Conservation (phyloP, 1,139 yeast species). For the Suhomyces taliae region DNA sequence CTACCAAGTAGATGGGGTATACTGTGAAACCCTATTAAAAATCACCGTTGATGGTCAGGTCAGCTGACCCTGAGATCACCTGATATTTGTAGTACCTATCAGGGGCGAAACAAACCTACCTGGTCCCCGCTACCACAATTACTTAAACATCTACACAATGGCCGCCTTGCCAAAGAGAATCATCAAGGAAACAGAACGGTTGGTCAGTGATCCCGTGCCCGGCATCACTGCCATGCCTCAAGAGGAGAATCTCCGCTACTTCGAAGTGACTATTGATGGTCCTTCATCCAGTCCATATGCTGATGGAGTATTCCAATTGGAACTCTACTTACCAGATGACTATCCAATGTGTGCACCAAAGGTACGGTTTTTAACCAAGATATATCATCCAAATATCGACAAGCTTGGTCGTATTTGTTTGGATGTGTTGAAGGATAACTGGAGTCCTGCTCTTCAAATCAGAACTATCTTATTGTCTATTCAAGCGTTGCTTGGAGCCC, state of each 20-base stretch:
- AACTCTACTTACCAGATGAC: conserved; percentile 81
- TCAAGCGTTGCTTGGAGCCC: conserved; percentile 92
- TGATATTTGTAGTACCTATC: neutral
- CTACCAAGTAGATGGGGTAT: neutral
- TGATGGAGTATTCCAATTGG: conserved; percentile 71
- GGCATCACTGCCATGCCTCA: conserved; percentile 93
- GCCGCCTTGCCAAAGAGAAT: conserved; percentile 82
- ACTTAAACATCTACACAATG: conserved; percentile 29
- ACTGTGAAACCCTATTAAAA: neutral
- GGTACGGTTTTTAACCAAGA: conserved; percentile 86
- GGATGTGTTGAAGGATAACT: conserved; percentile 84
- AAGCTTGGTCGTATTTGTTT: conserved; percentile 92
- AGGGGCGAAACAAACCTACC: neutral
- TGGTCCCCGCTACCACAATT: neutral
- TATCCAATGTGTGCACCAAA: conserved; percentile 95
- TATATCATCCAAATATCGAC: conserved; percentile 96
- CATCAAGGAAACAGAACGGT: conserved; percentile 89
- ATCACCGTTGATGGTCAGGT: neutral
- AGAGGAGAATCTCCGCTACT: conserved; percentile 89
- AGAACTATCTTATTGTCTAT: conserved; percentile 90
- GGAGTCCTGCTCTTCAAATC: conserved; percentile 99
- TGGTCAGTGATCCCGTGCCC: conserved; percentile 93
- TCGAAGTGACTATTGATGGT: conserved; percentile 83
- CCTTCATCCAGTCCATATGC: conserved; percentile 87
- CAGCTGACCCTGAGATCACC: neutral